phyloP scores from a whole-genome alignment of 2,329 filamentous ascomycete genomes.

The Trichoderma sp. region DNA sequence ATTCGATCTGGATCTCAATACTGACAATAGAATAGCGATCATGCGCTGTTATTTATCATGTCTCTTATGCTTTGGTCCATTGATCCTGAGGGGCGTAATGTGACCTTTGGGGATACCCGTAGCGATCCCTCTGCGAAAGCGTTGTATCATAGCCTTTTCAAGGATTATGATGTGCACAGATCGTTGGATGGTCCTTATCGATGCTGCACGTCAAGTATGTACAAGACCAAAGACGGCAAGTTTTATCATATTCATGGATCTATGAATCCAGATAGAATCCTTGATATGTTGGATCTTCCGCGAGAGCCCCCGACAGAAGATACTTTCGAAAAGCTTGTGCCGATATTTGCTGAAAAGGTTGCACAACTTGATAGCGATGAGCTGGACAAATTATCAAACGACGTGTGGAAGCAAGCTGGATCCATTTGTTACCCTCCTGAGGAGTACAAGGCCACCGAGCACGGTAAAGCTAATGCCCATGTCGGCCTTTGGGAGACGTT shows the following conservation, averaged over 20 bases:
- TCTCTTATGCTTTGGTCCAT: slow-evolving; percentile 14
- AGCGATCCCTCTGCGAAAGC: background rate
- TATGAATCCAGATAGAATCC: slow-evolving; percentile 31
- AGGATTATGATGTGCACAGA: too few relatives aligned
- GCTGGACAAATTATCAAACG: slow-evolving; percentile 31
- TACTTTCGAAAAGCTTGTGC: slow-evolving; percentile 25
- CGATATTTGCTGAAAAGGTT: slow-evolving; percentile 18
- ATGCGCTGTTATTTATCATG: slow-evolving; percentile 21
- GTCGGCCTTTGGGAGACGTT: slow-evolving; percentile 5
- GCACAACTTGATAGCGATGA: slow-evolving; percentile 23
- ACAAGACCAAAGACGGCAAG: slow-evolving; percentile 32
- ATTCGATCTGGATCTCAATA: background rate
- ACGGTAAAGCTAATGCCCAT: slow-evolving; percentile 34
- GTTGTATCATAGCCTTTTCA: too few relatives aligned
- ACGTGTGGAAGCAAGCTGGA: slow-evolving; percentile 33
- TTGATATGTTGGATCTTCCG: slow-evolving; percentile 30
- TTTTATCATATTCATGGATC: slow-evolving; percentile 34
- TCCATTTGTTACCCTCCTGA: slow-evolving; percentile 34
- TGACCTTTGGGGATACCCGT: background rate
- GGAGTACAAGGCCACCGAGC: slow-evolving; percentile 36
- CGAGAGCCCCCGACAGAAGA: background rate
- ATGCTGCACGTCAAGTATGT: slow-evolving; percentile 34
- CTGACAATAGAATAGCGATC: background rate
- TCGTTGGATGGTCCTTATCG: slow-evolving; percentile 28
- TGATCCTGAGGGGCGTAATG: slow-evolving; percentile 9